Percentiles rank a stretch among this genome's conserved stretches.
Conservation (phyloP, 2,329 filamentous ascomycete species). For the Ophiobolus disseminans region DNA sequence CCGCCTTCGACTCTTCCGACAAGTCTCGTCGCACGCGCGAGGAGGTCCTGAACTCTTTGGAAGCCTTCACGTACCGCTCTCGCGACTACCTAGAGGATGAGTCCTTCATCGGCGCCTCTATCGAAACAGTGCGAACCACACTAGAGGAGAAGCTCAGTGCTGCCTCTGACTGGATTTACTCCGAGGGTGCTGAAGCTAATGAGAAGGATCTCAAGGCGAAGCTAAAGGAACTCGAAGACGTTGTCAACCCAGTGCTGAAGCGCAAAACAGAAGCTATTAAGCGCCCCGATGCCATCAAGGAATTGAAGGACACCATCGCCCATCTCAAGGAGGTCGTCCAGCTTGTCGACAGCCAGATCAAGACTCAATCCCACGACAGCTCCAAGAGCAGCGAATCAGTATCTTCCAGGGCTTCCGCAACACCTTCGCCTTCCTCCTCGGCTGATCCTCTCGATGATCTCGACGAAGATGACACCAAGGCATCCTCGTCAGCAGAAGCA, state of each 20-base stretch:
- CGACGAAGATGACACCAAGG: constrained; percentile 70
- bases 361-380: constrained; percentile 67
- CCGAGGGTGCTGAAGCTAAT: constrained; percentile 77
- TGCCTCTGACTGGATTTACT: constrained; percentile 89
- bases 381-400: constrained; percentile 46
- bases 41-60: constrained; percentile 90
- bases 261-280: constrained; percentile 74
- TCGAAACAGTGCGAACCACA: constrained; percentile 68
- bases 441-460: constrained; percentile 70
- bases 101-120: constrained; percentile 75
- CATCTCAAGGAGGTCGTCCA: constrained; percentile 74
- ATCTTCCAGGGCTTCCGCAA: constrained; percentile 51
- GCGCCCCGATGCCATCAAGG: constrained; percentile 73
- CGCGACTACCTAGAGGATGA: constrained; percentile 83
- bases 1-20: constrained; percentile 87
- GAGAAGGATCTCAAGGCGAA: constrained; percentile 77
- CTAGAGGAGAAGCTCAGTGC: constrained; percentile 73
- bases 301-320: constrained; percentile 73
- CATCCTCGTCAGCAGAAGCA: constrained; percentile 46
- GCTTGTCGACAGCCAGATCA: constrained; percentile 74
- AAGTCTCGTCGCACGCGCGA: constrained; percentile 77
- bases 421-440: constrained; percentile 56
- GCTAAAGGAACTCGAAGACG: constrained; percentile 76
- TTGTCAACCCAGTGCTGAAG: constrained; percentile 78
- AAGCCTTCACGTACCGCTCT: constrained; percentile 88